phyloP scores from a whole-genome alignment of 2,329 filamentous ascomycete genomes.

The Annulohypoxylon truncatum region DNA sequence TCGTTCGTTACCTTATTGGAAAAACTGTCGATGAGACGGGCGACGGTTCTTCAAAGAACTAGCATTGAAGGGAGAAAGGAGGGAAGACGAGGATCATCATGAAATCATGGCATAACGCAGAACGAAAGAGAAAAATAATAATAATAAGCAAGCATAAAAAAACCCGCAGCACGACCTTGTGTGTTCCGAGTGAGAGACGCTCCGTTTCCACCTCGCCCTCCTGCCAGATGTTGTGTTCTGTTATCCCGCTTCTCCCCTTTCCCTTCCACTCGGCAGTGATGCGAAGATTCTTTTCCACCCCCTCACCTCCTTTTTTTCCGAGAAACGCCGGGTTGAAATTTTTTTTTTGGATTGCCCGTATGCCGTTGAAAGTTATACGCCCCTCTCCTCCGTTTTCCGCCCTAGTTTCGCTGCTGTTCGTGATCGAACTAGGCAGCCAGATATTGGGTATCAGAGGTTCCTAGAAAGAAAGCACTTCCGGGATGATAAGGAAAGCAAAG shows the following conservation, averaged over 20 bases:
- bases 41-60: not conserved
- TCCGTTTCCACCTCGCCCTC: not conserved
- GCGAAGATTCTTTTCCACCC: constrained; percentile 5
- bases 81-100: not conserved
- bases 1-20: not conserved
- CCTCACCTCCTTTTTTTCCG: not conserved
- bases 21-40: not conserved
- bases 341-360: not conserved
- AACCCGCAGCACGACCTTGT: not conserved
- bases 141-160: not conserved
- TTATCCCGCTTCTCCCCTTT: not conserved
- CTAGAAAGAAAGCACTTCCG: not conserved
- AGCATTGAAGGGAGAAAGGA: not conserved
- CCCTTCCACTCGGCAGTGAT: constrained; percentile 12
- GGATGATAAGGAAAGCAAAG: not conserved
- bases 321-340: constrained; percentile 5
- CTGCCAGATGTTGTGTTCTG: not conserved
- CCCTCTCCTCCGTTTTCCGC: not conserved
- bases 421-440: not conserved
- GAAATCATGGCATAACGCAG: not conserved
- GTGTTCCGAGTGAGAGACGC: not conserved
- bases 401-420: not conserved
- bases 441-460: not conserved
- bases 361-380: not conserved
- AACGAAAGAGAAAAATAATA: not conserved